Percentiles rank a stretch among this genome's conserved stretches.
These are phyloP conservation scores for Alloascoidea africana DNA, from an alignment of 805 yeast species.

Conservation along the genomic window DNA sequence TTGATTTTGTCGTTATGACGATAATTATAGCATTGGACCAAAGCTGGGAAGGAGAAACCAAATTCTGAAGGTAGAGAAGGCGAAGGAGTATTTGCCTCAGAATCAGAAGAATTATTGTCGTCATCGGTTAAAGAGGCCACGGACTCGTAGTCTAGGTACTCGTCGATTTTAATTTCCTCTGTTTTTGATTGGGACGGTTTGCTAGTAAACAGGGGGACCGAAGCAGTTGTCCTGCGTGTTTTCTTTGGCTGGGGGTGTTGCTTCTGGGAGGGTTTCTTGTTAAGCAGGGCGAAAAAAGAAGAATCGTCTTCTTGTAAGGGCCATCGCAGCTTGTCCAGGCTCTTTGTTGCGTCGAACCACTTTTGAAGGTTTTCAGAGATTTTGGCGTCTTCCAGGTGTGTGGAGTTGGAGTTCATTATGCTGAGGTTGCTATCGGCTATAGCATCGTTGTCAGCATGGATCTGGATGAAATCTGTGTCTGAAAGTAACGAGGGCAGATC, in stretches of 20 bases:
- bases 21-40: constrained; percentile 9
- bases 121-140: constrained; percentile 8
- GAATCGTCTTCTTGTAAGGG: neutral
- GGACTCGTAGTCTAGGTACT: constrained; percentile 11
- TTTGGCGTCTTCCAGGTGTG: no score
- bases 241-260: neutral
- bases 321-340: neutral
- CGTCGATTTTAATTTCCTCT: constrained; percentile 7
- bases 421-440: no score
- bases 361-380: neutral
- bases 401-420: no score
- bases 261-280: neutral
- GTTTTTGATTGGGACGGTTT: no score
- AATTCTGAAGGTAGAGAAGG: constrained; percentile 6
- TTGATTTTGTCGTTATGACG: constrained; percentile 10
- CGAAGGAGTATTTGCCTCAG: constrained; percentile 6
- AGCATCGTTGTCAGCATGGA: no score
- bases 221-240: neutral
- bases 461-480: no score
- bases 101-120: constrained; percentile 5
- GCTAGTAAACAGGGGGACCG: no score
- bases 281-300: neutral
- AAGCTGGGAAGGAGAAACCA: constrained; percentile 6
- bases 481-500: no score
- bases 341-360: neutral